Evolutionary conservation across 2,329 filamentous ascomycete genomes (phyloP).

Genomic region (Chaetomiaceae sp.): DNA sequence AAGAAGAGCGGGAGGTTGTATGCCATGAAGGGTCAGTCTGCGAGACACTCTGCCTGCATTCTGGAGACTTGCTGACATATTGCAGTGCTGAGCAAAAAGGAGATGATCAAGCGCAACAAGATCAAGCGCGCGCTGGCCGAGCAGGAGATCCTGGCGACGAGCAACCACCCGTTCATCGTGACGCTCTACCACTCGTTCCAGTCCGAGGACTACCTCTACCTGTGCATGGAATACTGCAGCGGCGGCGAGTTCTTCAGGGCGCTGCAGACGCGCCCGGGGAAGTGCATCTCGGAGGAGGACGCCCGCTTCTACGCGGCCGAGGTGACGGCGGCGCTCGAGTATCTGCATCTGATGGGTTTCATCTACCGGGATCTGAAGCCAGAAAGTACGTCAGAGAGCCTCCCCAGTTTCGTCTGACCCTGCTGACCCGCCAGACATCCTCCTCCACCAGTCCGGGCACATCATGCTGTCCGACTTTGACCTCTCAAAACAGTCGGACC

Average conservation of each 20-base stretch:
- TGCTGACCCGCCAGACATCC: conserved; percentile 66
- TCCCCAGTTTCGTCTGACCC: background rate
- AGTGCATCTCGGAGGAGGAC: conserved; percentile 95
- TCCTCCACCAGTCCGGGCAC: conserved; percentile 97
- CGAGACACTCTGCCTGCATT: background rate
- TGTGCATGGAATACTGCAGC: conserved; percentile 99
- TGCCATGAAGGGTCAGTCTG: conserved; percentile 86
- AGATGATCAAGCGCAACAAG: conserved; percentile 99
- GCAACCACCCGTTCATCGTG: conserved; percentile 98
- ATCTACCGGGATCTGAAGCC: conserved; percentile 98
- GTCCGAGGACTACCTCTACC: conserved; percentile 94
- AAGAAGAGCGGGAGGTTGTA: conserved; percentile 96
- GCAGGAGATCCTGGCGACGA: conserved; percentile 96
- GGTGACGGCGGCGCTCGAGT: conserved; percentile 93
- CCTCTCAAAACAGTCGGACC: conserved; percentile 93
- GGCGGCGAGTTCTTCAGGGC: conserved; percentile 98
- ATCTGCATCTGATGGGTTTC: conserved; percentile 97
- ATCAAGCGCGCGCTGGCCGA: conserved; percentile 97
- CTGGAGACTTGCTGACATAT: conserved; percentile 29
- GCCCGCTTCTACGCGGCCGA: conserved; percentile 96
- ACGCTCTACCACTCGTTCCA: conserved; percentile 99
- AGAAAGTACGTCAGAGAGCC: conserved; percentile 67
- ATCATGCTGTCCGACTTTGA: conserved; percentile 99
- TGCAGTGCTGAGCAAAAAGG: conserved; percentile 94
- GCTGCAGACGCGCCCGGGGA: conserved; percentile 90